Evolutionary conservation across 441 rosid genomes (phyloP).

Genomic region (Populus hybrid): DNA sequence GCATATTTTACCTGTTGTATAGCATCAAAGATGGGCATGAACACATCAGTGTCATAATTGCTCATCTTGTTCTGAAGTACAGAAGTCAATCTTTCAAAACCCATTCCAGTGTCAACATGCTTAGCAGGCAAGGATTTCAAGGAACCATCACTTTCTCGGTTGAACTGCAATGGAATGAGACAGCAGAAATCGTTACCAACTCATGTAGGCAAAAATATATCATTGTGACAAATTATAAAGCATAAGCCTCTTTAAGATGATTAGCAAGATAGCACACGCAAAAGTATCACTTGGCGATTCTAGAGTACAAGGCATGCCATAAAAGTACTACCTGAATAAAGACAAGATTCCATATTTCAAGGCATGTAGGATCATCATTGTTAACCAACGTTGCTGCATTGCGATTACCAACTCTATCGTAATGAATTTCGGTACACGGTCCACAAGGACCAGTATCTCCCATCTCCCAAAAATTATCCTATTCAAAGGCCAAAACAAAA

Average conservation of each 20-base stretch:
- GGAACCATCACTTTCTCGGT: slow-evolving; percentile 87
- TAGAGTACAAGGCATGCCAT: background rate
- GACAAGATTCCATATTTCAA: slow-evolving; percentile 98
- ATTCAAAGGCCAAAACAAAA: slow-evolving; percentile 17
- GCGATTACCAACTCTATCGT: slow-evolving; percentile 83
- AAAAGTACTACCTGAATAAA: slow-evolving; percentile 78
- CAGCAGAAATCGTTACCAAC: background rate
- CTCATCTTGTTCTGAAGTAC: slow-evolving; percentile 95
- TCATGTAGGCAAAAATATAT: background rate
- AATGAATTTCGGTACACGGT: slow-evolving; percentile 98
- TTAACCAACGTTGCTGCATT: slow-evolving; percentile 84
- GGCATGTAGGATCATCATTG: slow-evolving; percentile 95
- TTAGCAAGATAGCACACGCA: background rate
- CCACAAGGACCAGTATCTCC: slow-evolving; percentile 99
- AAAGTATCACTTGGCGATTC: slow-evolving; percentile 2
- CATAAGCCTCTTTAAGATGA: background rate
- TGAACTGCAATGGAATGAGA: slow-evolving; percentile 49
- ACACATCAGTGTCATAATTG: slow-evolving; percentile 98
- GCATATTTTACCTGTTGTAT: slow-evolving; percentile 63
- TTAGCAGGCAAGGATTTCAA: slow-evolving; percentile 86
- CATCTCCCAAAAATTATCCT: slow-evolving; percentile 99
- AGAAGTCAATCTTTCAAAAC: slow-evolving; percentile 93
- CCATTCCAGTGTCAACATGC: slow-evolving; percentile 99
- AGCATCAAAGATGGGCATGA: slow-evolving; percentile 87
- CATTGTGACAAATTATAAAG: background rate